These are phyloP conservation scores for Ogataea pini DNA, from an alignment of 805 yeast species.

Conservation along the genomic window DNA sequence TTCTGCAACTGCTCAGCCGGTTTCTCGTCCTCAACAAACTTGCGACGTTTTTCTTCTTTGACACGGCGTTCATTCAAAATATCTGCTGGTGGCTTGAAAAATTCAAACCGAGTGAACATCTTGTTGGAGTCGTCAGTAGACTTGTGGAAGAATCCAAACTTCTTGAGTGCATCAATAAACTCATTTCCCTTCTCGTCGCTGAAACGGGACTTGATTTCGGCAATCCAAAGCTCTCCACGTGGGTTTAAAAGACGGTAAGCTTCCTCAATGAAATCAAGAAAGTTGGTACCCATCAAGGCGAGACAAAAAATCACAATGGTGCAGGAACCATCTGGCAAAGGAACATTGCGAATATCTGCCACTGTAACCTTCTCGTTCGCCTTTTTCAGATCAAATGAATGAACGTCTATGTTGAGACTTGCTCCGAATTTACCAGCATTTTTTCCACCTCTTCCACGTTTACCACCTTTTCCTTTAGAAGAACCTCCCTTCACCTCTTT, in stretches of 20 bases:
- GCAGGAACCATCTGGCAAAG: constrained; percentile 75
- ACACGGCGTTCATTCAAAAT: constrained; percentile 62
- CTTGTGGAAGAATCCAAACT: constrained; percentile 83
- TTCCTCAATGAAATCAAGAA: constrained; percentile 86
- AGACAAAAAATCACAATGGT: constrained; percentile 90
- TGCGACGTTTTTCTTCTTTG: constrained; percentile 59
- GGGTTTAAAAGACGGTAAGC: constrained; percentile 87
- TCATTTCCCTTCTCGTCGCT: constrained; percentile 74
- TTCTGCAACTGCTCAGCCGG: constrained; percentile 56
- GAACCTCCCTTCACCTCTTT: constrained; percentile 34
- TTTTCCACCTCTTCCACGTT: constrained; percentile 11
- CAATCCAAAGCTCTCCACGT: constrained; percentile 94
- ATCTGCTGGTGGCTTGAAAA: constrained; percentile 80
- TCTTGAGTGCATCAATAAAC: constrained; percentile 75
- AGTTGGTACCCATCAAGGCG: constrained; percentile 96
- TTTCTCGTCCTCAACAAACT: constrained; percentile 69
- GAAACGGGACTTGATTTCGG: constrained; percentile 94
- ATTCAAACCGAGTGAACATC: constrained; percentile 94
- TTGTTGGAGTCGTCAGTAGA: constrained; percentile 83
- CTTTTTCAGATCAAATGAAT: constrained; percentile 88
- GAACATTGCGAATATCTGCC: constrained; percentile 94
- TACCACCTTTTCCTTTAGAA: background rate
- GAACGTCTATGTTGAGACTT: constrained; percentile 60
- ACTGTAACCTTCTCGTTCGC: constrained; percentile 90
- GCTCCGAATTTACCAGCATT: constrained; percentile 27